phyloP scores from a whole-genome alignment of 371 early-diverging fungal genomes.

The Capniomyces stellatus region DNA sequence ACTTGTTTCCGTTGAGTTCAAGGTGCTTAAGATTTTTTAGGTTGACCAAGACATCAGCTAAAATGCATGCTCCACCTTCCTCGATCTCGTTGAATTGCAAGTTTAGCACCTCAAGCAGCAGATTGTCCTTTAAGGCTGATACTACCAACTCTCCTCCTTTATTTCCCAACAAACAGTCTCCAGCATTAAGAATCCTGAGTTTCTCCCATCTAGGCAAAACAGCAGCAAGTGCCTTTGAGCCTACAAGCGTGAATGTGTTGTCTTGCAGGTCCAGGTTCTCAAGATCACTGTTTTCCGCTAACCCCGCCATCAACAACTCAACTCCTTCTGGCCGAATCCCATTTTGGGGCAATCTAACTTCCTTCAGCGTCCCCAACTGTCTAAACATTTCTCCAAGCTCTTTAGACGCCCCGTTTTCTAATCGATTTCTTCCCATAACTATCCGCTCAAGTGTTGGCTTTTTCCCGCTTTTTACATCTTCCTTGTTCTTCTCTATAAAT shows the following conservation, averaged over 20 bases:
- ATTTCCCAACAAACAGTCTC: constrained; percentile 75
- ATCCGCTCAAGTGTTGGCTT: constrained; percentile 54
- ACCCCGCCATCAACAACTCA: constrained; percentile 41
- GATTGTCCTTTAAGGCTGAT: constrained; percentile 35
- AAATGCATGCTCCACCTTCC: constrained; percentile 36
- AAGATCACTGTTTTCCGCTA: constrained; percentile 46
- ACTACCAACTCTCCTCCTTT: constrained; percentile 47
- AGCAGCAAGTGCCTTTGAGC: constrained; percentile 59
- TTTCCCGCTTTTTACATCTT: constrained; percentile 27
- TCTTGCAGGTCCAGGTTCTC: constrained; percentile 82
- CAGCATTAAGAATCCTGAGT: constrained; percentile 59
- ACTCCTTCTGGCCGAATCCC: constrained; percentile 92
- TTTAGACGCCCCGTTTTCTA: constrained; percentile 67
- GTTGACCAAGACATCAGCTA: constrained; percentile 45
- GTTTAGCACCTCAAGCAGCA: constrained; percentile 43
- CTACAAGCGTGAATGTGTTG: constrained; percentile 80
- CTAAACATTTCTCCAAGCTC: constrained; percentile 65
- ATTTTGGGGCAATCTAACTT: constrained; percentile 90
- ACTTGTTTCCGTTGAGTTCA: constrained; percentile 84
- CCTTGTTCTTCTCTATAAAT: constrained; percentile 53
- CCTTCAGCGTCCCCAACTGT: constrained; percentile 44
- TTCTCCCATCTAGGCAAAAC: constrained; percentile 62
- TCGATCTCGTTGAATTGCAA: constrained; percentile 83
- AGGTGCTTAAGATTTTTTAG: constrained; percentile 41
- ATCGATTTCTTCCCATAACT: constrained; percentile 81